Evolutionary conservation across 2,329 filamentous ascomycete genomes (phyloP), one percentile per base, ranked within the genome.

Genomic region (Cryphonectria japonica): DNA sequence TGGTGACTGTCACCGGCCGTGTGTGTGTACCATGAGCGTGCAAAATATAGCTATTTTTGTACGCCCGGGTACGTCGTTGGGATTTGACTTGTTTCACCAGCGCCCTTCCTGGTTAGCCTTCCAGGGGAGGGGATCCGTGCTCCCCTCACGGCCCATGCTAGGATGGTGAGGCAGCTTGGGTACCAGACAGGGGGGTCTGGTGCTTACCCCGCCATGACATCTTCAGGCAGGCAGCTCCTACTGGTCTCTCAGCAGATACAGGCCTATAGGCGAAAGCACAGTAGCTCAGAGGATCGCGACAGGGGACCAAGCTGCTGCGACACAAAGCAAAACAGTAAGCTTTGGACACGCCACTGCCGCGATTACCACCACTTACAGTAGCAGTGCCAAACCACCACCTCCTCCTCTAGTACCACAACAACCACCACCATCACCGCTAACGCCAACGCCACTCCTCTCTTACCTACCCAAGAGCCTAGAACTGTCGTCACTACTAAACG

Each of bases 121-220:
- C 2, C 29, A 59, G 54, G 54, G 26, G 54, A 5, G 26, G 54
- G 4, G 29, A 57, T 16, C 52, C n/a, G 52, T 57, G 52, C 52
- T 32, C 52, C 52, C 52, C 52, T 57, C 52, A 14, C 52, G 11
- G 11, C 52, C 4, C 52, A 11, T 8, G 26, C 57, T 16, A 22
- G 57, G 46, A 37, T 50, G 67, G 61, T 19, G 57, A 34, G 29
- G 57, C 57, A 39, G 16, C 62, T 64, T 70, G 65, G 65, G 71
- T 64, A 61, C 63, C 50, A 46, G 37, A 52, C 29, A 70, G 59
- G 39, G 64, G 41, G 52, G 22, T 26, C 14, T 4, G 46, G 60
- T 69, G 69, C 43, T 54, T 72, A 72, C 71, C 71, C 71, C 71
- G 71, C 71, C 71, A 72, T 72, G 71, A 72, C 71, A 72, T 72